Evolutionary conservation across 495 filamentous ascomycete genomes (phyloP).

Genomic region (Chaetomidium leptoderma): DNA sequence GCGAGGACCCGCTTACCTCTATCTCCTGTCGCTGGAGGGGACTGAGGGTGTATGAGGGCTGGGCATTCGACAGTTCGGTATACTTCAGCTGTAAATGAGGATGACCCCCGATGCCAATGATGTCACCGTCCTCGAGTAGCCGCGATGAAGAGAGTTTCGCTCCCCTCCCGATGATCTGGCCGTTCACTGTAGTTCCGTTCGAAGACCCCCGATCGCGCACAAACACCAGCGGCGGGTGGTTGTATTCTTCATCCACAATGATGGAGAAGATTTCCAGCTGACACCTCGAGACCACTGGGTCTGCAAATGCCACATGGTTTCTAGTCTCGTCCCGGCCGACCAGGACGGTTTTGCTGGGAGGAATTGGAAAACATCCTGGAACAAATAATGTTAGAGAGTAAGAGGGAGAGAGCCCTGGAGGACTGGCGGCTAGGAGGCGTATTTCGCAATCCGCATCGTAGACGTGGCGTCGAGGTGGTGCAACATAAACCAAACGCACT

Average conservation of each 20-base stretch:
- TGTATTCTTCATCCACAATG: conserved; percentile 38
- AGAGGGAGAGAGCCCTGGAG: no score
- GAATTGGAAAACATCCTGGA: conserved; percentile 22
- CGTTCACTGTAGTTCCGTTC: conserved; percentile 56
- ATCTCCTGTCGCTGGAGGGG: conserved; percentile 24
- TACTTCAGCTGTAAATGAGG: conserved; percentile 33
- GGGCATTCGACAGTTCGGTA: conserved; percentile 12
- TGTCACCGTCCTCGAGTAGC: conserved; percentile 54
- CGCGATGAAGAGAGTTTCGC: conserved; percentile 32
- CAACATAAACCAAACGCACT: not conserved
- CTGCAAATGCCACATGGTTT: conserved; percentile 40
- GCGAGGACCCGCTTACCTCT: conserved; percentile 17
- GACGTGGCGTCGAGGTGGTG: not conserved
- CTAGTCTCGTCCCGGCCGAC: conserved; percentile 35
- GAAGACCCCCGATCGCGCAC: conserved; percentile 55
- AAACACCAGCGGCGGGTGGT: conserved; percentile 52
- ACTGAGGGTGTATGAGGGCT: conserved; percentile 11
- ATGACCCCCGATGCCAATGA: conserved; percentile 41
- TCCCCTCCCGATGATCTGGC: conserved; percentile 38
- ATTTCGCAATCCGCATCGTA: not conserved
- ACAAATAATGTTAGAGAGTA: not conserved
- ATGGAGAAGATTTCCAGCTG: conserved; percentile 63
- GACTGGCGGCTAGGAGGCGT: not conserved
- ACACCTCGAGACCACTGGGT: conserved; percentile 50
- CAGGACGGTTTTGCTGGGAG: conserved; percentile 29